Base-by-base conservation (phyloP, 2,329 filamentous ascomycete species). In the Neonectria faginata region DNA sequence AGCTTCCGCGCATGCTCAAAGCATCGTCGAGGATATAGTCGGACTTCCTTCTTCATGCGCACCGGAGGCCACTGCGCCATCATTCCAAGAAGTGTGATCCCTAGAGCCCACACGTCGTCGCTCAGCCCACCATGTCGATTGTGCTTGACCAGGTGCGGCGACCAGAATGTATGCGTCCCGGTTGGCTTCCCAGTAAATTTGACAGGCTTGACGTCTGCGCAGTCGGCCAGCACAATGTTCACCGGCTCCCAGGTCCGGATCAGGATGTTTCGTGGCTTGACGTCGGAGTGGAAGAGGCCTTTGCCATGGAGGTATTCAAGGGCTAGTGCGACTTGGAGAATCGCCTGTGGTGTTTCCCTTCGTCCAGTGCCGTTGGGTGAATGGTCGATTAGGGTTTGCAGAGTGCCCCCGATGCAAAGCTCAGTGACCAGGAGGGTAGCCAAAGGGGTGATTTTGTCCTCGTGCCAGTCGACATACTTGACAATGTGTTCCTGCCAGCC, bases 71-170 rank as follows among this genome's bases (percentile, higher is more conserved):
- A 70, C 63, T 77, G 77, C 9, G 57, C 67, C 56, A 77, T 65
- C 75, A 78, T 75, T 1, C 68, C 72, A 12, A 78, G 68, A 20
- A 76, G 48, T 3, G 75, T 72, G 16, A 78, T 62, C 0, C 77
- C 77, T 7, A 79, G 62, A 5, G 77, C 77, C 77, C 77, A 79
- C 5, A 78, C 69, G n/a, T 79, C 77, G 41, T 79, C 77, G 7
- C 67, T 68, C 12, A 65, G 64, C 0, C 76, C 76, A 5, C 33
- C 42, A 42, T 76, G 70, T 16, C 60, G 51, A 6, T 60, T 44
- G 10, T 58, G 16, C 18, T 57, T 62, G 27, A 66, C 64, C n/a
- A 77, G 71, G 48, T 77, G 66, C 1, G 77, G 77, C 7, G 77
- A 78, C 66, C 73, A 75, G 64, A 71, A 79, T 1, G 66, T 45